phyloP scores from a whole-genome alignment of 805 yeast genomes.

The Pichia scutulata region DNA sequence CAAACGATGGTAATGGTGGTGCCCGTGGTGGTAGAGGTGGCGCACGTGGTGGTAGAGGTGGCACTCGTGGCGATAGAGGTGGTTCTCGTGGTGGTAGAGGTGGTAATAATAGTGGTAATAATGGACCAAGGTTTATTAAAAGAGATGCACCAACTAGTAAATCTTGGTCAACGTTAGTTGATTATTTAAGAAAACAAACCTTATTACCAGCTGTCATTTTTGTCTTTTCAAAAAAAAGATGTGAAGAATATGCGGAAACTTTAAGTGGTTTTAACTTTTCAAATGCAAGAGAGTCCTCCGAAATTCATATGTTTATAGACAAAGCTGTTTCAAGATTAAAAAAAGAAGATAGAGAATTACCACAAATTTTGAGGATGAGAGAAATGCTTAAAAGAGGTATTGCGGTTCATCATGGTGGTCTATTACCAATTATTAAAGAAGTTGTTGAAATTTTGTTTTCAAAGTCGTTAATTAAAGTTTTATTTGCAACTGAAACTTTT shows the following conservation, averaged over 20 bases:
- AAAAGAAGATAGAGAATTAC: slow-evolving; percentile 86
- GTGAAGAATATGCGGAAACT: slow-evolving; percentile 88
- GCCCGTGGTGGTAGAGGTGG: slow-evolving; percentile 24
- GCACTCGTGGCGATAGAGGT: slow-evolving; percentile 25
- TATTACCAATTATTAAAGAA: slow-evolving; percentile 80
- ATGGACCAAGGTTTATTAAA: slow-evolving; percentile 32
- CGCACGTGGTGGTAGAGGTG: slow-evolving; percentile 29
- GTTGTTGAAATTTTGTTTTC: slow-evolving; percentile 94
- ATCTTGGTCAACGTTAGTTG: slow-evolving; percentile 70
- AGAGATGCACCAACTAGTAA: slow-evolving; percentile 69
- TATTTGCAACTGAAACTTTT: slow-evolving; percentile 96
- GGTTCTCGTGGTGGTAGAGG: slow-evolving; percentile 24
- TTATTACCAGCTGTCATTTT: slow-evolving; percentile 89
- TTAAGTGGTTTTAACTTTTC: slow-evolving; percentile 70
- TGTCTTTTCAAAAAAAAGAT: slow-evolving; percentile 87
- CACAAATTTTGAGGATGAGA: slow-evolving; percentile 79
- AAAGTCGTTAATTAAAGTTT: slow-evolving; percentile 73
- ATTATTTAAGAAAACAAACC: slow-evolving; percentile 54
- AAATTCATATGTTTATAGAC: slow-evolving; percentile 88
- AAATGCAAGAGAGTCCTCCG: slow-evolving; percentile 78
- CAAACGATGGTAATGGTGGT: slow-evolving; percentile 26
- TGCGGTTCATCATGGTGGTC: slow-evolving; percentile 97
- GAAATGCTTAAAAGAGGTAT: slow-evolving; percentile 85
- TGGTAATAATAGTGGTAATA: slow-evolving; percentile 22
- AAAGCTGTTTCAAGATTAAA: slow-evolving; percentile 80